Percentiles rank a stretch among this genome's conserved stretches.
Evolutionary conservation across 2,329 filamentous ascomycete genomes (phyloP).

Genomic region (Exophiala calicioides): DNA sequence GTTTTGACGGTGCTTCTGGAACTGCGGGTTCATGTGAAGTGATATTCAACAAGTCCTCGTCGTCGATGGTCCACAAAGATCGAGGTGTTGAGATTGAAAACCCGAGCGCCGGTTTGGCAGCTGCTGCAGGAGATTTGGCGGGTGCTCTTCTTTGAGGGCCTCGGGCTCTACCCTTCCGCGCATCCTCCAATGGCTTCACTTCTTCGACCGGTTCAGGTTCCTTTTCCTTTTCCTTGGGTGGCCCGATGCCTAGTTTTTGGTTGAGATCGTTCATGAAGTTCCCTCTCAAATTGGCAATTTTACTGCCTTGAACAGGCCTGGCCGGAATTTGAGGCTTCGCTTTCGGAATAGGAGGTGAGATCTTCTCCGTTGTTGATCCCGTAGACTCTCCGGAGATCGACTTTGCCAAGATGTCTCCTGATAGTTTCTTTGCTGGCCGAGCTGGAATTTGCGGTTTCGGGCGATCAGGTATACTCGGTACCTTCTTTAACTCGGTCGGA

Average conservation of each 20-base stretch:
- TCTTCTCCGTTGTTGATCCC: constrained; percentile 36
- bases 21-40: constrained; percentile 2
- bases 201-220: constrained; percentile 57
- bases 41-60: constrained; percentile 26
- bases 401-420: constrained; percentile 40
- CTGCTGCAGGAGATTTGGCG: constrained; percentile 50
- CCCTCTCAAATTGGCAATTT: constrained; percentile 87
- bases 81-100: constrained; percentile 27
- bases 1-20: neutral
- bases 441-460: constrained; percentile 68
- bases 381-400: constrained; percentile 44
- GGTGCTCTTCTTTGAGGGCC: constrained; percentile 78
- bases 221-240: constrained; percentile 70
- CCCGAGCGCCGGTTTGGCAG: constrained; percentile 8
- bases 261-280: constrained; percentile 94
- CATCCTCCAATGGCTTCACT: constrained; percentile 80
- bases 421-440: constrained; percentile 59
- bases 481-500: constrained; percentile 52
- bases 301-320: constrained; percentile 69
- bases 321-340: constrained; percentile 82
- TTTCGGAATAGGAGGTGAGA: constrained; percentile 55
- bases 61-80: constrained; percentile 30
- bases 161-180: constrained; percentile 83
- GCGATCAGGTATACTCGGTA: constrained; percentile 57
- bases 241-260: constrained; percentile 81